Evolutionary conservation across 2,329 filamentous ascomycete genomes (phyloP).

Genomic region (Phyllosticta citrichinensis): DNA sequence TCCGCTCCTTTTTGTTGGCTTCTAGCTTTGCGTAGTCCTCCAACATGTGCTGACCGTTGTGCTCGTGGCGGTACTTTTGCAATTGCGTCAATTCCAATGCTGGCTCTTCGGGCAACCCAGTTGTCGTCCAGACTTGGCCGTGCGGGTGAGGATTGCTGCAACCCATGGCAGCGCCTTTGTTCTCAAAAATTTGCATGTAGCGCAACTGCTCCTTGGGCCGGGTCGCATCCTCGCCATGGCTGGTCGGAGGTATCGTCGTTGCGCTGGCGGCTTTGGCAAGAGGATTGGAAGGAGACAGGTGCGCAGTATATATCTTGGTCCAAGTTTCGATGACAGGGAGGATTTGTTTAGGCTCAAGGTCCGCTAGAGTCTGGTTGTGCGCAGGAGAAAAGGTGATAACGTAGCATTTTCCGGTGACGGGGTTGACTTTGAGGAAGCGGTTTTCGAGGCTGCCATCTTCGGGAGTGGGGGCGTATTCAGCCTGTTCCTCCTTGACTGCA

Average conservation of each 20-base stretch:
- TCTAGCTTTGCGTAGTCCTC: slow-evolving; percentile 83
- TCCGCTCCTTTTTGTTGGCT: slow-evolving; percentile 67
- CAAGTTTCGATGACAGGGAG: slow-evolving; percentile 78
- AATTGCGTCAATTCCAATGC: slow-evolving; percentile 68
- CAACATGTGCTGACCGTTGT: slow-evolving; percentile 66
- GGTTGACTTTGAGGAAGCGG: slow-evolving; percentile 68
- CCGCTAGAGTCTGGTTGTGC: slow-evolving; percentile 86
- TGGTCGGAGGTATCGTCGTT: slow-evolving; percentile 38
- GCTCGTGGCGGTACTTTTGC: slow-evolving; percentile 63
- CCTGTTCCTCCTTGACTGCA: slow-evolving; percentile 88
- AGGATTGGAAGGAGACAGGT: slow-evolving; percentile 63
- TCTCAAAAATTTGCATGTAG: slow-evolving; percentile 99
- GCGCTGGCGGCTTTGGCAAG: slow-evolving; percentile 41
- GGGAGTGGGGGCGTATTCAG: slow-evolving; percentile 55
- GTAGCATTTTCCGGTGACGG: slow-evolving; percentile 92
- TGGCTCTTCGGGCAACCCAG: slow-evolving; percentile 81
- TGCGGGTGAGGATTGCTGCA: slow-evolving; percentile 98
- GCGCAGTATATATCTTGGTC: slow-evolving; percentile 79
- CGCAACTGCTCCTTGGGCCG: slow-evolving; percentile 66
- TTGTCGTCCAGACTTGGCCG: slow-evolving; percentile 93
- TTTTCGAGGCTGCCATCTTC: slow-evolving; percentile 52
- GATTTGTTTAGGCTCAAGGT: slow-evolving; percentile 69
- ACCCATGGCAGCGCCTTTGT: slow-evolving; percentile 96
- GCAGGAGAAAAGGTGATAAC: slow-evolving; percentile 88
- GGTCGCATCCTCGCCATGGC: slow-evolving; percentile 28